Evolutionary conservation across 1,139 yeast genomes (phyloP), one percentile per base, ranked within the genome.

Genomic region (Fermentozyma sake): DNA sequence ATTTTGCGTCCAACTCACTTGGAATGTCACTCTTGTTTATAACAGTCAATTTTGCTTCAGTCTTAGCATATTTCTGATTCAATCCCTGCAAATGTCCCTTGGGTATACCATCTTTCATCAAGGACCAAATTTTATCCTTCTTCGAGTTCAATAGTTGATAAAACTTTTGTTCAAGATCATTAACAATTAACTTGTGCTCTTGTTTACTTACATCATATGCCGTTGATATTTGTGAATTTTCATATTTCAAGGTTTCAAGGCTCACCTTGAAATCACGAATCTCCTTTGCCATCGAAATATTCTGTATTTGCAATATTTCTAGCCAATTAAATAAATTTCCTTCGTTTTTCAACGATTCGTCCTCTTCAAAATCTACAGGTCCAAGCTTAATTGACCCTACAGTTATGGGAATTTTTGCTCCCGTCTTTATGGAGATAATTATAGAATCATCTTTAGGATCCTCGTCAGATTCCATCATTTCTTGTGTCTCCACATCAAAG

Each of bases 151-250:
- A 43, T 5, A 61, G 53, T 28, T 51, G 58, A 34, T 56, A 58
- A 29, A 63, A 63, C 37, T 62, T 60, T 31, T 44, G 49, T 33
- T 62, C 61, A 18, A 65, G 30, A 39, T 67, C 71, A 2, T 42
- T 33, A 3, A 58, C 36, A 4, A 66, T 54, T 11, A 21, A 20
- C 10, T 49, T 33, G 33, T 56, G 55, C 23, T 63, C 62, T 5
- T 24, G 24, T 19, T 42, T 46, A 29, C 47, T 37, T 12, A 31
- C 34, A 13, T 40, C 42, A 18, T 45, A 41, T 12, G 23, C 23
- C 7, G 10, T 20, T 7, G 12, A 17, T 13, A 26, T 10, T 11
- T 26, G 24, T 9, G 17, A 16, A 17, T 16, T 24, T n/a, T 12
- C 12, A n/a, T 18, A 10, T 5, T 7, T 19, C 8, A 10, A n/a